A percentile compares a stretch with the other conserved stretches of the same genome.
These are phyloP conservation scores for Rhododendron kiyosumense DNA, from an alignment of 148 eudicot genomes.

Conservation along the genomic window DNA sequence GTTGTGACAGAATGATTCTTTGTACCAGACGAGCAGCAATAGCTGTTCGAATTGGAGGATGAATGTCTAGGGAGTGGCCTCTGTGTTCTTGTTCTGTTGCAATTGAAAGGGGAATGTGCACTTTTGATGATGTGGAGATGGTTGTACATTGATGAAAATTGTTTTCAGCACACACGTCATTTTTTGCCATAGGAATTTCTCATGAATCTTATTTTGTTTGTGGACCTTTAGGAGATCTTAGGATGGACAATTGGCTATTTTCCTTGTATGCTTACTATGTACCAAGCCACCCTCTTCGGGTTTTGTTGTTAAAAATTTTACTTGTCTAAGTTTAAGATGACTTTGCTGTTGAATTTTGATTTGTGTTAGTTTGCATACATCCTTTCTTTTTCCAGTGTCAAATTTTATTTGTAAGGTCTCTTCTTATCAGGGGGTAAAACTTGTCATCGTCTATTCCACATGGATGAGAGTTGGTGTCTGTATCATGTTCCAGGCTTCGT, in stretches of 20 bases:
- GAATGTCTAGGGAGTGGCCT: background rate
- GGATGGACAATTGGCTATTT: background rate
- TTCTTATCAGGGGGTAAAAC: background rate
- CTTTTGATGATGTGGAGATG: background rate
- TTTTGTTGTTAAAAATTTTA: background rate
- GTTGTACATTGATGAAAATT: background rate
- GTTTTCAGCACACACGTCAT: background rate
- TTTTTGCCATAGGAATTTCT: background rate
- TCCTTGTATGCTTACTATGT: background rate
- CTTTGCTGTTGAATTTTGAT: background rate
- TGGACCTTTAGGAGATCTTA: background rate
- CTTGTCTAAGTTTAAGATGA: background rate
- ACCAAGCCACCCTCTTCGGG: background rate
- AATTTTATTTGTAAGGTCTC: background rate
- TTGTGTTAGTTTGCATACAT: background rate
- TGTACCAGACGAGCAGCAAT: background rate
- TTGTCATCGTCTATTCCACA: background rate
- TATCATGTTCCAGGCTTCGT: background rate
- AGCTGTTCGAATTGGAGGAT: background rate
- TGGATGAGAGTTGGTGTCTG: background rate
- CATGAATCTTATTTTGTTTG: background rate
- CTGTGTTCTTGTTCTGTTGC: background rate
- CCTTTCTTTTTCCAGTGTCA: background rate
- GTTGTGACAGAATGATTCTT: background rate
- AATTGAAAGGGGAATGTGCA: background rate